Base-by-base conservation (phyloP, 495 filamentous ascomycete genomes). In the Filosporella fistucella region DNA sequence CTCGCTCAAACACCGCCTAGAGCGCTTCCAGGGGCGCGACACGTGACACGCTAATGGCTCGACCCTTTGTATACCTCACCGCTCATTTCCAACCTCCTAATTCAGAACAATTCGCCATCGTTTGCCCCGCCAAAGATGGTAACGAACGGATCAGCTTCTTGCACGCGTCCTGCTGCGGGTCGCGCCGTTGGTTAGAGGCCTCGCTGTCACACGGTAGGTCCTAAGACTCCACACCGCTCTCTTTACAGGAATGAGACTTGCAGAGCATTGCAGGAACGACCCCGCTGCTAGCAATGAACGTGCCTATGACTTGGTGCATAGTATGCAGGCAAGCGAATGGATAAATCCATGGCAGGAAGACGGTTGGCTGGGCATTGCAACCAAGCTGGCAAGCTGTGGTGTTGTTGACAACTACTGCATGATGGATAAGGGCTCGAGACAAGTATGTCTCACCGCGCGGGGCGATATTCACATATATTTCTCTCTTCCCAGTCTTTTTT, bases 211-310 rank as follows among this genome's bases (percentile, higher is more conserved):
- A 29, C 51, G 33, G 26, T 10, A 35, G 29, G 29, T 34, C 32
- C 49, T 29, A 41, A 25, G 22, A 26, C 45, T 58, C 47, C 49
- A 55, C 52, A 55, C 52, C 52, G 52, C 52, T 26, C 45, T 45
- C 16, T 33, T 17, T 24, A 32, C 16, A 2, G 18, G 35, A 16
- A 38, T 20, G 35, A 38, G 3, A 5, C 22, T 44, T n/a, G 25
- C 16, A 14, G 34, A 28, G 33, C 20, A 17, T 36, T 45, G 55
- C 49, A 53, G 47, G 43, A 51, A 54, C 47, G 42, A 47, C 42
- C 44, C 55, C 47, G 30, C 50, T 40, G 30, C 20, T 9, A 32
- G 23, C 20, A 14, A 16, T 38, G 42, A 54, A 48, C 39, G 44
- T 28, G 25, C 38, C 44, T 45, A 52, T 49, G 43, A 57, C 35